A percentile compares a stretch with the other conserved stretches of the same genome.
Conservation (phyloP, 129 eudicot species). For the Flaveria sonorensis region DNA sequence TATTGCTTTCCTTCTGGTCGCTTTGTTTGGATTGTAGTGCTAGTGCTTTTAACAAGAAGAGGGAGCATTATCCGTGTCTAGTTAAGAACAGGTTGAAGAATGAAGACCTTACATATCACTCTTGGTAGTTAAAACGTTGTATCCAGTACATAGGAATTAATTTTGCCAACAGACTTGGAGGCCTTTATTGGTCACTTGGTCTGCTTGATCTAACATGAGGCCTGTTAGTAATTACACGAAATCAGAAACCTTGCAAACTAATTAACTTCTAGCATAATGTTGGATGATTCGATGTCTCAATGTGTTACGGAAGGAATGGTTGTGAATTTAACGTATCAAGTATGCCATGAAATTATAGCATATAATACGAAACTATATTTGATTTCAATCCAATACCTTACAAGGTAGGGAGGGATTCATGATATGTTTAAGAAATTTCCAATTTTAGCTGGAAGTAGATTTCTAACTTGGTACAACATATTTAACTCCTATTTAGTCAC, state of each 20-base stretch:
- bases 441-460: not conserved
- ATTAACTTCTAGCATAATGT: slow-evolving; percentile 47
- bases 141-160: slow-evolving; percentile 53
- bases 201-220: slow-evolving; percentile 45
- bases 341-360: not conserved
- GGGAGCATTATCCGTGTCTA: too few species aligned
- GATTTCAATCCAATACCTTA: not conserved
- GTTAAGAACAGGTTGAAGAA: too few species aligned
- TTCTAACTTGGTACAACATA: not conserved
- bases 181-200: slow-evolving; percentile 46
- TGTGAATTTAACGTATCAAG: slow-evolving; percentile 27
- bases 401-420: not conserved
- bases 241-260: slow-evolving; percentile 43
- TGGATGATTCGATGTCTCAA: slow-evolving; percentile 58
- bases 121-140: slow-evolving; percentile 44
- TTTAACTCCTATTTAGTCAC: not conserved
- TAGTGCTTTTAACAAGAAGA: too few species aligned
- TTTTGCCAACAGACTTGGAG: slow-evolving; percentile 49
- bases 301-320: slow-evolving; percentile 56
- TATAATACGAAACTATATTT: not conserved
- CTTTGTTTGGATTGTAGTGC: too few species aligned
- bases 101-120: slow-evolving; percentile 55
- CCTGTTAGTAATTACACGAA: slow-evolving; percentile 25
- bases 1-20: too few species aligned
- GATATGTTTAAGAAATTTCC: not conserved